Evolutionary conservation across 2,329 filamentous ascomycete genomes (phyloP).

Genomic region (Neurospora sp.): DNA sequence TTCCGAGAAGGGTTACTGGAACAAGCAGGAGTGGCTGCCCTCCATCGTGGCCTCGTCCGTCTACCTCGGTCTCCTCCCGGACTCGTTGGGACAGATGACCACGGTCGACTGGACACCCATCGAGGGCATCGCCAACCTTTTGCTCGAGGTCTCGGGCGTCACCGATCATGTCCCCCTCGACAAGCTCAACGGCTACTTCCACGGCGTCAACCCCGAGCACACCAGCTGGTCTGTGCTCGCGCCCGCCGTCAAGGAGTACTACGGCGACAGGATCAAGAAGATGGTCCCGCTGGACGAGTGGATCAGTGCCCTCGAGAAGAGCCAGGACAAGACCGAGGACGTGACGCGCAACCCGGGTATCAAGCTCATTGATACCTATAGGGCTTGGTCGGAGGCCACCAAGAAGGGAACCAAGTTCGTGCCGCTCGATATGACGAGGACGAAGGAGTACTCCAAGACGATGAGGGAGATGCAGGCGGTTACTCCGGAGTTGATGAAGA

Average conservation of each 20-base stretch:
- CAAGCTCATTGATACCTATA: slow-evolving; percentile 43
- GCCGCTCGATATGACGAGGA: slow-evolving; percentile 30
- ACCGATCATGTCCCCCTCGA: slow-evolving; percentile 19
- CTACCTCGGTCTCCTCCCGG: slow-evolving; percentile 36
- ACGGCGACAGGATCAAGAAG: slow-evolving; percentile 27
- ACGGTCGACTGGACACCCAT: slow-evolving; percentile 45
- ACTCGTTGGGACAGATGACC: slow-evolving; percentile 31
- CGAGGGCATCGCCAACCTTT: slow-evolving; percentile 33
- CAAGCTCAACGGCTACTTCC: slow-evolving; percentile 32
- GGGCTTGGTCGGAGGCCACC: slow-evolving; percentile 19
- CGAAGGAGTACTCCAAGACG: slow-evolving; percentile 29
- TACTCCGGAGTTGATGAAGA: slow-evolving; percentile 32
- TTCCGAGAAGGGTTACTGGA: slow-evolving; percentile 38
- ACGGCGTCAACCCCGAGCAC: slow-evolving; percentile 36
- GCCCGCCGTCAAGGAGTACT: slow-evolving; percentile 29
- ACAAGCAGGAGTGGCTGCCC: slow-evolving; percentile 47
- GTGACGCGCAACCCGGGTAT: slow-evolving; percentile 36
- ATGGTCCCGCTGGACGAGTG: slow-evolving; percentile 34
- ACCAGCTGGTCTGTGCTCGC: slow-evolving; percentile 32
- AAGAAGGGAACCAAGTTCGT: slow-evolving; percentile 20
- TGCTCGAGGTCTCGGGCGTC: slow-evolving; percentile 36
- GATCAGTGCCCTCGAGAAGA: slow-evolving; percentile 33
- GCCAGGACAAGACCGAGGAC: slow-evolving; percentile 25
- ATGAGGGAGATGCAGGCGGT: slow-evolving; percentile 31
- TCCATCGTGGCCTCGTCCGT: slow-evolving; percentile 37